Evolutionary conservation across 768 basidiomycete species (phyloP).

Genomic region (Termitomyces sp.): DNA sequence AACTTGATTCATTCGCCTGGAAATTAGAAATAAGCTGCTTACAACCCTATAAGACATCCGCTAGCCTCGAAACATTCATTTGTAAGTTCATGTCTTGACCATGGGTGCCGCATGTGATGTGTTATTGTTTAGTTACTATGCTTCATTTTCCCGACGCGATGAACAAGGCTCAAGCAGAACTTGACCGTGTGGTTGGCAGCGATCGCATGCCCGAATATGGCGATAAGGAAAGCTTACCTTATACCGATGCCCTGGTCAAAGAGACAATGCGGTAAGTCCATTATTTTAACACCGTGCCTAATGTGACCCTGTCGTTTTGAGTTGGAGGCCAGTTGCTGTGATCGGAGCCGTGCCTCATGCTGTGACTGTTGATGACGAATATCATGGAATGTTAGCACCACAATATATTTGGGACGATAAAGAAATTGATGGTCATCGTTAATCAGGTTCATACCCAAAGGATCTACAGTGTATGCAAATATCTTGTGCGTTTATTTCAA

Average conservation of each 20-base stretch:
- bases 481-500: constrained; percentile 20
- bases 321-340: constrained; percentile 13
- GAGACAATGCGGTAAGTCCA: constrained; percentile 28
- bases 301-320: background rate
- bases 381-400: constrained; percentile 26
- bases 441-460: constrained; percentile 28
- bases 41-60: background rate
- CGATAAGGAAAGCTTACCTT: constrained; percentile 31
- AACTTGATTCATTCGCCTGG: background rate
- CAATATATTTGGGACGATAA: background rate
- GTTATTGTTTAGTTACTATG: constrained; percentile 28
- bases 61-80: constrained; percentile 8
- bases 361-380: constrained; percentile 31
- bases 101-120: background rate
- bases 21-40: background rate
- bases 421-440: background rate
- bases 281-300: background rate
- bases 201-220: constrained; percentile 35
- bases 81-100: background rate
- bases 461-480: constrained; percentile 34
- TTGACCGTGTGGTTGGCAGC: constrained; percentile 30
- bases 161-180: constrained; percentile 32
- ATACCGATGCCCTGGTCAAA: constrained; percentile 31
- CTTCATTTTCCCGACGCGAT: constrained; percentile 33
- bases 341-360: constrained; percentile 29